phyloP scores from a whole-genome alignment of 2,329 filamentous ascomycete genomes.

The Fusarium tjaetaba region DNA sequence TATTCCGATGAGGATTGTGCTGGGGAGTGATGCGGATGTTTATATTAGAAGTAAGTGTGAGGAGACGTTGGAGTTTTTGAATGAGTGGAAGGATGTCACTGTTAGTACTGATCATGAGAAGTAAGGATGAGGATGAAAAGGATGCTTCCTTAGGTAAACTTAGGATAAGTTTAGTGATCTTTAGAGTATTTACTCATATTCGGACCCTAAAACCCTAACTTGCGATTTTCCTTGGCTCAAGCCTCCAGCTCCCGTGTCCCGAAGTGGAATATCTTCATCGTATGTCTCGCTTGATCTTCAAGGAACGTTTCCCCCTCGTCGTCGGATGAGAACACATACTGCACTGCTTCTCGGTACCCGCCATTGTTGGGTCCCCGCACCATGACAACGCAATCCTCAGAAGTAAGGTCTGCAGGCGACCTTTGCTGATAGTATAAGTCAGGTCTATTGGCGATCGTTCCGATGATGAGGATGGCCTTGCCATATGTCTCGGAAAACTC shows the following conservation, averaged over 20 bases:
- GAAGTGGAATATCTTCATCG: neutral
- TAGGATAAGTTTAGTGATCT: neutral
- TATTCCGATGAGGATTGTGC: slow-evolving; percentile 62
- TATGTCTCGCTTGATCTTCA: neutral
- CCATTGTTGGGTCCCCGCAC: neutral
- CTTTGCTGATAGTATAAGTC: neutral
- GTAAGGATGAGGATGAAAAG: neutral
- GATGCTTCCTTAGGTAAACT: neutral
- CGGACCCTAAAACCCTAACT: neutral
- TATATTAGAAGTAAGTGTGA: slow-evolving; percentile 56
- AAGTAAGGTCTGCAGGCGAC: neutral
- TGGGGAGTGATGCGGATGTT: slow-evolving; percentile 62
- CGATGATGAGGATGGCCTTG: neutral
- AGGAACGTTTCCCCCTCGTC: neutral
- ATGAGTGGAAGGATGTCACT: slow-evolving; percentile 58
- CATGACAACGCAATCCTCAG: neutral
- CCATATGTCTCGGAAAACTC: neutral
- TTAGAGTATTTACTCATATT: neutral
- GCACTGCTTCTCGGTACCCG: neutral
- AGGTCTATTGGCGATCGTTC: neutral
- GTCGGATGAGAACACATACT: neutral
- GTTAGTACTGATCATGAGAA: slow-evolving; percentile 39
- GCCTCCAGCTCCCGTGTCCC: neutral
- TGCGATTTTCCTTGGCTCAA: neutral
- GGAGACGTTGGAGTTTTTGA: slow-evolving; percentile 54